Base-by-base conservation (phyloP, 129 eudicot species). In the Calendula officinalis region DNA sequence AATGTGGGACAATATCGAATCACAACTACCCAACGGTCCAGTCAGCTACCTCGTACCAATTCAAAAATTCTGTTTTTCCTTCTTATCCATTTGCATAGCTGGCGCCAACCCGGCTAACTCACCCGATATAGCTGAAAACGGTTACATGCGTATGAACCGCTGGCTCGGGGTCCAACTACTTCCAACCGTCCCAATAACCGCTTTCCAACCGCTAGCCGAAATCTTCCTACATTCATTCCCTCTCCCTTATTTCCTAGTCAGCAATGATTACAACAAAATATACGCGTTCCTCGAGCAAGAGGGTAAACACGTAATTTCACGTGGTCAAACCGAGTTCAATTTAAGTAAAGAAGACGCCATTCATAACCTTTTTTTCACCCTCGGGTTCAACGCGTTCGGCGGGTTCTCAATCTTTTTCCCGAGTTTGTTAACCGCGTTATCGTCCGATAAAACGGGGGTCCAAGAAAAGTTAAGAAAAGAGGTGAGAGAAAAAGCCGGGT, bases 321-420 rank as follows among this genome's bases (percentile, higher is more conserved):
- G 78, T 32, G 91, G 84, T 1, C 82, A 79, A 59, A 69, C 73
- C 6, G 78, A 61, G 38, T 34, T 67, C 3, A 85, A 85, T 0
- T 7, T 88, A 0, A 30, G 37, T 3, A 66, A 79, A 57, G 91
- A 81, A 6, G 96, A 84, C 57, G 60, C 88, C 12, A 70, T 79
- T 38, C 91, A 84, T 60, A 88, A 88, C 53, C 67, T 88, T 30
- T 12, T 84, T 4, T 84, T 84, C 54, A 56, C 58, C 30, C 54
- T 75, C 4, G 83, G 88, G n/a, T 81, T 88, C 63, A 88, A 88
- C n/a, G 67, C 91, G 0, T 84, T 62, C 8, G 91, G 84, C 0
- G 96, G 91, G 41, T 57, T 77, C 43, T 70, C 69, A 2, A 48
- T 77, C 3, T 44, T 71, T 45, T 77, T 81, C 37, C 86, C 87